Evolutionary conservation across 2,329 filamentous ascomycete species (phyloP), one percentile per base, ranked within the genome.

Genomic region (Colletotrichum sp.): DNA sequence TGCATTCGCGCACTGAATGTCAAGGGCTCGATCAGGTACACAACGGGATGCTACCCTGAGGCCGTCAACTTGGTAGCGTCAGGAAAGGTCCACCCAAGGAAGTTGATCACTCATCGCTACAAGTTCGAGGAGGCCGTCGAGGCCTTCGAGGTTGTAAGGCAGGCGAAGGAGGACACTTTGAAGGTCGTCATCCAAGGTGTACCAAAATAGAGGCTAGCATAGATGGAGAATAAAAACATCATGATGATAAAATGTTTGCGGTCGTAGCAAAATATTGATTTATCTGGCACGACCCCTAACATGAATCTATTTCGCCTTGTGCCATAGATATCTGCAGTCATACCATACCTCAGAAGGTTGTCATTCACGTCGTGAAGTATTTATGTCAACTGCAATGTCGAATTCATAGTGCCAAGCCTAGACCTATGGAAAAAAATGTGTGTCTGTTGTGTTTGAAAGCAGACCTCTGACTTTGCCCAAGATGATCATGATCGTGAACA

Each of bases 1-100:
- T 93, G 94, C 48, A 87, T 95, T 36, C 90, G 93, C 38, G 94
- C 96, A 84, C 91, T 96, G 61, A 94, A 96, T 81, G 92, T 95
- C 36, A 85, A 95, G 30, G 94, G 94, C 48, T 92, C 95, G 30
- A 48, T 96, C 85, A 89, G 94, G 64, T 96, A 96, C 79, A 93
- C 93, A 13, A 94, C 95, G 82, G 94, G 93, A 0, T 96, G 95
- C 80, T 88, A 90, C 77, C 89, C 95, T 72, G 90, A 93, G 66
- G 90, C 89, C 0, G 82, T 91, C 1, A 83, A 88, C 55, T 80
- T 91, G 8, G 83, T 91, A n/a, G 84, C 86, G 1, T 85, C 82
- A n/a, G 87, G 88, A 1, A 89, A 88, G 78, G 82, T 89, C 21
- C 77, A 85, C 18, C 79, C 79, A 2, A 79, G 80, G 5, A 81